A percentile compares a stretch with the other conserved stretches of the same genome.
Evolutionary conservation across 257 asterid species (phyloP).

Genomic region (Fraxinus excelsior): DNA sequence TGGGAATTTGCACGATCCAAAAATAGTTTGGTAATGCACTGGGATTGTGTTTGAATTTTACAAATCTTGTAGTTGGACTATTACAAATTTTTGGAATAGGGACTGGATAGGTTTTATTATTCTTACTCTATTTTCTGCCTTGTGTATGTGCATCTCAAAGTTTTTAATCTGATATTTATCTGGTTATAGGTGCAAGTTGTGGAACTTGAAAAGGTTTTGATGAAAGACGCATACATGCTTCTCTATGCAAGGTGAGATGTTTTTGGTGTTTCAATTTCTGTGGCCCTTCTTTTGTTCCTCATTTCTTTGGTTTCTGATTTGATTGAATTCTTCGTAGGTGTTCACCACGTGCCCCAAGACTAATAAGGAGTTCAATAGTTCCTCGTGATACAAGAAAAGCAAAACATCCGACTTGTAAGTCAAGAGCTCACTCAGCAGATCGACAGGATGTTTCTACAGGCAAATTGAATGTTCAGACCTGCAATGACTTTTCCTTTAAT

Average conservation of each 20-base stretch:
- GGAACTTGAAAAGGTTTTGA: conserved; percentile 59
- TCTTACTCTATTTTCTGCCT: background rate
- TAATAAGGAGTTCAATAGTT: conserved; percentile 41
- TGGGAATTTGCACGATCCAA: background rate
- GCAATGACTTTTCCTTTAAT: conserved; percentile 27
- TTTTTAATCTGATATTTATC: conserved; percentile 1
- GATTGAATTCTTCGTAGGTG: conserved; percentile 47
- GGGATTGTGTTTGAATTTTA: background rate
- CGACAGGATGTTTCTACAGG: conserved; percentile 40
- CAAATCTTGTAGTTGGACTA: background rate
- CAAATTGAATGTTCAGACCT: conserved; percentile 22
- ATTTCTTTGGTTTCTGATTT: conserved; percentile 19
- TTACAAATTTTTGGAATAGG: background rate
- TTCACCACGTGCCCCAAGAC: conserved; percentile 80
- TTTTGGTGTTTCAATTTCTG: background rate
- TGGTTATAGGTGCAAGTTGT: conserved; percentile 58
- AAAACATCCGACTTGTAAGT: conserved; percentile 27
- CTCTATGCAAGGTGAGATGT: conserved; percentile 71
- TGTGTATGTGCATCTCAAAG: background rate
- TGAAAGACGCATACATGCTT: conserved; percentile 77
- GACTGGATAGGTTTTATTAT: background rate
- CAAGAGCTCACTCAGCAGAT: conserved; percentile 35
- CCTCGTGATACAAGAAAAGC: conserved; percentile 41
- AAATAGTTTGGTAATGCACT: background rate
- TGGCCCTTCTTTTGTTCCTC: background rate